These are phyloP conservation scores for Ramaria rubella DNA, from an alignment of 768 basidiomycete genomes.

Conservation along the genomic window DNA sequence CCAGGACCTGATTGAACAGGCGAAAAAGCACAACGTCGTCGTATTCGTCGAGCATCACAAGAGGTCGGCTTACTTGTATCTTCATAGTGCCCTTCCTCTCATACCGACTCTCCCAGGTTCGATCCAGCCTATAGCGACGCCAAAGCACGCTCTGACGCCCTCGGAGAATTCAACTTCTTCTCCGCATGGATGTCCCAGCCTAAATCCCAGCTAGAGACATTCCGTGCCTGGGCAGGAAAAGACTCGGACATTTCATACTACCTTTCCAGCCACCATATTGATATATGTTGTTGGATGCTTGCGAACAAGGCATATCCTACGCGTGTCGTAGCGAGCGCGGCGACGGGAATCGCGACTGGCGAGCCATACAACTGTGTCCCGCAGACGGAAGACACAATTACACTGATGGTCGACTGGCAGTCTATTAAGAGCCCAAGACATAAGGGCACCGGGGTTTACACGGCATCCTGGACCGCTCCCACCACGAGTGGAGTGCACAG, in stretches of 20 bases:
- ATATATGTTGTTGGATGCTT: slow-evolving; percentile 81
- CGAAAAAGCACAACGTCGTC: slow-evolving; percentile 71
- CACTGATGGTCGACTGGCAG: slow-evolving; percentile 91
- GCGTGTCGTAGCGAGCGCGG: slow-evolving; percentile 85
- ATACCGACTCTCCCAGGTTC: slow-evolving; percentile 37
- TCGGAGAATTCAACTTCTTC: slow-evolving; percentile 95
- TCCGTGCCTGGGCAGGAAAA: slow-evolving; percentile 92
- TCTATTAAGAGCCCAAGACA: slow-evolving; percentile 68
- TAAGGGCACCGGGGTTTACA: slow-evolving; percentile 84
- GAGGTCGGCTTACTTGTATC: slow-evolving; percentile 38
- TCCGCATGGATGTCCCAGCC: slow-evolving; percentile 98
- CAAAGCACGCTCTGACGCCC: slow-evolving; percentile 54
- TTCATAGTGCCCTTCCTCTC: not conserved
- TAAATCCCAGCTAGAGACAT: slow-evolving; percentile 90
- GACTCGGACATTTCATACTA: slow-evolving; percentile 97
- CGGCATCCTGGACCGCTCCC: slow-evolving; percentile 92
- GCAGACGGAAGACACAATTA: slow-evolving; percentile 91
- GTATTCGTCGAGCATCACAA: slow-evolving; percentile 97
- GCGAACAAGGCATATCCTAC: slow-evolving; percentile 71
- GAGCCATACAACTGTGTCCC: slow-evolving; percentile 84
- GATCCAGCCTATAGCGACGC: slow-evolving; percentile 94
- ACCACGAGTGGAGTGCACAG: slow-evolving; percentile 85
- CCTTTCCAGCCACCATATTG: slow-evolving; percentile 91
- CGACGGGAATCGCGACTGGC: slow-evolving; percentile 83
- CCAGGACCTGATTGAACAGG: slow-evolving; percentile 65